phyloP scores from a whole-genome alignment of 1,139 yeast genomes.

The Yamadazyma oceani region DNA sequence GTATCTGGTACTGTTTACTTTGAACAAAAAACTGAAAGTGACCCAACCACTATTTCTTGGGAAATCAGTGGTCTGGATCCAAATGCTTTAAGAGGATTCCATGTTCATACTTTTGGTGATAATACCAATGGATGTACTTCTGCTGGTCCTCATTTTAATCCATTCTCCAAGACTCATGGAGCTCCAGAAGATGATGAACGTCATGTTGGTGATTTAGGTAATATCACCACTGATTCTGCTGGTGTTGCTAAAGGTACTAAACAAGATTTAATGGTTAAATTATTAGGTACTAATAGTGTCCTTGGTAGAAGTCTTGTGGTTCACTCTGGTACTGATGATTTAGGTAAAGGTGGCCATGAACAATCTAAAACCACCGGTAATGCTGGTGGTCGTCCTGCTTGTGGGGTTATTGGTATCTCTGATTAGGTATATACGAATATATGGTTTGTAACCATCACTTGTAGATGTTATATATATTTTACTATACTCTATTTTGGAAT shows the following conservation, averaged over 20 bases:
- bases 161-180: slow-evolving; percentile 88
- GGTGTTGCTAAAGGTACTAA: slow-evolving; percentile 91
- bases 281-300: slow-evolving; percentile 82
- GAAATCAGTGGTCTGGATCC: slow-evolving; percentile 86
- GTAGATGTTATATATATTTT: neutral
- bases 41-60: slow-evolving; percentile 83
- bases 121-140: slow-evolving; percentile 98
- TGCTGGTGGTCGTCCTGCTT: slow-evolving; percentile 98
- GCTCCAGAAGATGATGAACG: slow-evolving; percentile 87
- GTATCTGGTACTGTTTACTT: slow-evolving; percentile 85
- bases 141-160: slow-evolving; percentile 99
- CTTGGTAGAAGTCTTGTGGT: slow-evolving; percentile 96
- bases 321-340: slow-evolving; percentile 93
- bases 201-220: slow-evolving; percentile 98
- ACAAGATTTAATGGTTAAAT: slow-evolving; percentile 73
- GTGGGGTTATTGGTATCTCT: slow-evolving; percentile 94
- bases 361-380: slow-evolving; percentile 97
- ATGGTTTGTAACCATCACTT: neutral
- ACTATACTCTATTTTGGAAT: slow-evolving; percentile 28
- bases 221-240: slow-evolving; percentile 77
- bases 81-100: slow-evolving; percentile 93
- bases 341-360: slow-evolving; percentile 93
- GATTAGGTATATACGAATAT: slow-evolving; percentile 21
- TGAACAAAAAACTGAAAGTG: slow-evolving; percentile 76
- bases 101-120: slow-evolving; percentile 96